Base-by-base conservation (phyloP, 2,329 filamentous ascomycete species). In the Aphanocladium album region DNA sequence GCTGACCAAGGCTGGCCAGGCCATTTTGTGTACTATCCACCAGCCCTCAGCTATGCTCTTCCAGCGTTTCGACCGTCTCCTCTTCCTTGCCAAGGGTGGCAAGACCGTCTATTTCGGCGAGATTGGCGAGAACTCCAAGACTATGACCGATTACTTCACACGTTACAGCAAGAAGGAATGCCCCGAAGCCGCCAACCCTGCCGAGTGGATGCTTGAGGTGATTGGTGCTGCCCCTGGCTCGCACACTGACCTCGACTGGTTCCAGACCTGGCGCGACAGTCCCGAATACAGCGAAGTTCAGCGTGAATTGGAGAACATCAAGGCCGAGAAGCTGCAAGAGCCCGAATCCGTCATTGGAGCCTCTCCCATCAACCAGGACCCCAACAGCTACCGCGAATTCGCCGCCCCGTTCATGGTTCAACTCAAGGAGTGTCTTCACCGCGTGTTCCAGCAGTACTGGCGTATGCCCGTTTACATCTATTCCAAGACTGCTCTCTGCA, bases 1-100 rank as follows among this genome's bases (percentile, higher is more conserved):
- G 75, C 81, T 97, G 37, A 91, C 91, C 68, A 89, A 93, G 73
- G 89, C 87, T 64, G 93, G 93, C 17, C 91, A 96, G 72, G 93
- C 93, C 56, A 91, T 97, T 74, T 86, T 97, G n/a, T 96, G 92
- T 77, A 97, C 93, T 0, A 97, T 97, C 63, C 93, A 98, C 73
- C 93, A 98, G 74, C 93, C 93, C n/a, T 96, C 91, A 16, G 92
- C 93, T 37, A 92, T 96, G 83, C 82, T 97, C 57, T 96, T 97
- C 79, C 90, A 96, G 72, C 89, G 91, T 62, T 97, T 95, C 71
- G 90, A 95, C 69, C 84, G 89, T 62, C 83, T 95, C 8, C 80
- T 93, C 35, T 91, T 95, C 77, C 78, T 95, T 17, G 86, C 87
- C 37, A 87, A 84, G 69, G 90, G 90, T 60, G 90, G 90, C 60